Percentiles rank a stretch among this genome's conserved stretches.
These are phyloP conservation scores for Triticum monococcum DNA, from an alignment of 176 grass and related monocot species.

Conservation along the genomic window DNA sequence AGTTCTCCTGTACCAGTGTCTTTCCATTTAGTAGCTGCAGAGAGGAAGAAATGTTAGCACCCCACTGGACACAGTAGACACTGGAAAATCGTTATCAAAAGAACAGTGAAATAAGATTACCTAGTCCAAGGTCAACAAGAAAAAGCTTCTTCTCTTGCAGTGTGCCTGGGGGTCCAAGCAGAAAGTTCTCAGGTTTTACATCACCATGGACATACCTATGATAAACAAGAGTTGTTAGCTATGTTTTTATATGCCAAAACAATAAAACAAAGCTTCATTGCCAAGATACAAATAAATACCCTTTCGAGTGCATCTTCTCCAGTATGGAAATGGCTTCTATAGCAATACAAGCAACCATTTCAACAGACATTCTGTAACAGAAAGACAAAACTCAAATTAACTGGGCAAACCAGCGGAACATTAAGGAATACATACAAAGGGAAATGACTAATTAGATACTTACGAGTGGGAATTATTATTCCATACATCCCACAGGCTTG, in stretches of 20 bases:
- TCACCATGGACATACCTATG: constrained; percentile 90
- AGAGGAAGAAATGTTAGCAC: constrained; percentile 15
- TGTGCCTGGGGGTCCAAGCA: constrained; percentile 82
- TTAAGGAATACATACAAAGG: constrained; percentile 4
- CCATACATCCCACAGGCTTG: constrained; percentile 97
- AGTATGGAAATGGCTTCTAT: constrained; percentile 95
- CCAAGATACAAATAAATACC: constrained; percentile 41
- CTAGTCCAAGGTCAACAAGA: constrained; percentile 98
- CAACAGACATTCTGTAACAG: constrained; percentile 75
- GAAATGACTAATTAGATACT: constrained; percentile 31
- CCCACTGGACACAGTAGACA: not conserved
- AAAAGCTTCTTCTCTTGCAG: constrained; percentile 90
- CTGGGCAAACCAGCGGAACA: not conserved
- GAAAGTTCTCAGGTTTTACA: constrained; percentile 96
- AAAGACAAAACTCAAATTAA: constrained; percentile 17
- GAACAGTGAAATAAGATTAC: constrained; percentile 40
- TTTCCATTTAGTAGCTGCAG: constrained; percentile 82
- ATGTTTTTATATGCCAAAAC: constrained; percentile 24
- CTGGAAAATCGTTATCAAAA: not conserved
- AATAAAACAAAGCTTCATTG: not conserved
- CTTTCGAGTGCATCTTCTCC: constrained; percentile 92
- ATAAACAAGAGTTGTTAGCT: constrained; percentile 29
- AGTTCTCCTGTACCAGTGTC: constrained; percentile 63
- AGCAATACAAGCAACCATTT: constrained; percentile 99
- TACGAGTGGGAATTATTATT: constrained; percentile 92